Evolutionary conservation across 805 yeast genomes (phyloP).

Genomic region (Wickerhamomyces hampshirensis): DNA sequence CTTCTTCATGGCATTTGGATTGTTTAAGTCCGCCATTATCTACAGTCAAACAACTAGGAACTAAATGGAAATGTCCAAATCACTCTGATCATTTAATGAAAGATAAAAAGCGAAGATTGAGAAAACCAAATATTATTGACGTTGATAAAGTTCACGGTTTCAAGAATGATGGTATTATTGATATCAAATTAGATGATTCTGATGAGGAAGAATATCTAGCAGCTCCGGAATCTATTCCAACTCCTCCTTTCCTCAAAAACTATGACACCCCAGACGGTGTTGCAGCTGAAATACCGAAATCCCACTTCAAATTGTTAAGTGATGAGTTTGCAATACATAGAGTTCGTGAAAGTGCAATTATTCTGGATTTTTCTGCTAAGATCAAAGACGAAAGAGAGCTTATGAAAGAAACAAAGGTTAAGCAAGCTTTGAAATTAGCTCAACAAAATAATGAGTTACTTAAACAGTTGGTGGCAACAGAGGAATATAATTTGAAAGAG

Average conservation of each 20-base stretch:
- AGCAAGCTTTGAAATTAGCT: constrained; percentile 30
- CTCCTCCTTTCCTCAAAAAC: constrained; percentile 33
- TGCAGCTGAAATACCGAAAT: constrained; percentile 27
- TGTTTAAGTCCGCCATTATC: constrained; percentile 76
- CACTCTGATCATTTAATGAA: constrained; percentile 41
- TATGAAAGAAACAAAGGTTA: constrained; percentile 27
- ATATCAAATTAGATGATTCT: constrained; percentile 43
- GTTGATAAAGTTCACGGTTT: constrained; percentile 49
- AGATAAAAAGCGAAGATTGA: constrained; percentile 41
- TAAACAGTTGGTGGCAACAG: constrained; percentile 25
- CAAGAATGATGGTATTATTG: constrained; percentile 53
- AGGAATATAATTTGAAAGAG: constrained; percentile 23
- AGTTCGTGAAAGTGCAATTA: constrained; percentile 62
- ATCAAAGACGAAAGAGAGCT: constrained; percentile 33
- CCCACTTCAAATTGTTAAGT: constrained; percentile 23
- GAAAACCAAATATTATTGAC: constrained; percentile 48
- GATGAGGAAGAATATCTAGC: constrained; percentile 25
- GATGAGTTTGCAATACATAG: constrained; percentile 49
- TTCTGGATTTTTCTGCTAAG: constrained; percentile 62
- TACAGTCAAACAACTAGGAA: constrained; percentile 65
- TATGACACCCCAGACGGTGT: constrained; percentile 31
- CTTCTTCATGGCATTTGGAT: constrained; percentile 83
- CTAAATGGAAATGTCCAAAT: constrained; percentile 89
- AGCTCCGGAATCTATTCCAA: constrained; percentile 26
- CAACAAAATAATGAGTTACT: constrained; percentile 33